phyloP scores from a whole-genome alignment of 352 stramenopile species.

The Phytophthora macrochlamydospora region DNA sequence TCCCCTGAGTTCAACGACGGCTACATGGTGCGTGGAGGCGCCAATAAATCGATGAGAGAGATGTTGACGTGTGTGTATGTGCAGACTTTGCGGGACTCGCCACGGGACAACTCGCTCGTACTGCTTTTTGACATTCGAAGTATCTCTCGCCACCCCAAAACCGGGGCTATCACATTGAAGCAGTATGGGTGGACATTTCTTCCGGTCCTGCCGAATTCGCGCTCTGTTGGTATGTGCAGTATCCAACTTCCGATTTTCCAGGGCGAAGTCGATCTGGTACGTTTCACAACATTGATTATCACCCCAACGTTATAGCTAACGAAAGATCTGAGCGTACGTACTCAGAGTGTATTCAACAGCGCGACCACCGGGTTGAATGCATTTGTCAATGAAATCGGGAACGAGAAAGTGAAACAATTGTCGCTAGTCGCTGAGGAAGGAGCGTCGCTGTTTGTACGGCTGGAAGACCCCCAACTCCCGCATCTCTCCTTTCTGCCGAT shows the following conservation, averaged over 20 bases:
- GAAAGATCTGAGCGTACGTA: no score
- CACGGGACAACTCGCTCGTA: slow-evolving; percentile 28
- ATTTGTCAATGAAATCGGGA: slow-evolving; percentile 47
- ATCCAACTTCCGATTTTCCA: slow-evolving; percentile 69
- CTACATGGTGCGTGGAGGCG: slow-evolving; percentile 40
- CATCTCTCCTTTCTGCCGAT: slow-evolving; percentile 36
- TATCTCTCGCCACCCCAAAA: slow-evolving; percentile 51
- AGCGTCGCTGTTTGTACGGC: slow-evolving; percentile 60
- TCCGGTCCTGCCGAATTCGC: slow-evolving; percentile 45
- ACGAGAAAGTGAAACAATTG: slow-evolving; percentile 51
- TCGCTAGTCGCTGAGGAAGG: slow-evolving; percentile 41
- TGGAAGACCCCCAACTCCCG: slow-evolving; percentile 70
- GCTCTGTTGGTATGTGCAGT: slow-evolving; percentile 38
- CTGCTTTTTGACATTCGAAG: slow-evolving; percentile 68
- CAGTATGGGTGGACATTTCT: slow-evolving; percentile 73
- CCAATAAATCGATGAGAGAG: neutral
- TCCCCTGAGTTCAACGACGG: slow-evolving; percentile 68
- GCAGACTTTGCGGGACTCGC: slow-evolving; percentile 54
- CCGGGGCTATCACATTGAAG: slow-evolving; percentile 44
- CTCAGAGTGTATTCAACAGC: slow-evolving; percentile 43
- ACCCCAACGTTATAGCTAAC: no score
- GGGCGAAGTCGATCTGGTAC: slow-evolving; percentile 68
- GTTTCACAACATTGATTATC: neutral
- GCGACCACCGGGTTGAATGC: slow-evolving; percentile 20
- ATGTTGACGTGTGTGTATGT: slow-evolving; percentile 2